phyloP scores from a whole-genome alignment of 2,329 filamentous ascomycete species.

The Aureobasidium leucospermi region DNA sequence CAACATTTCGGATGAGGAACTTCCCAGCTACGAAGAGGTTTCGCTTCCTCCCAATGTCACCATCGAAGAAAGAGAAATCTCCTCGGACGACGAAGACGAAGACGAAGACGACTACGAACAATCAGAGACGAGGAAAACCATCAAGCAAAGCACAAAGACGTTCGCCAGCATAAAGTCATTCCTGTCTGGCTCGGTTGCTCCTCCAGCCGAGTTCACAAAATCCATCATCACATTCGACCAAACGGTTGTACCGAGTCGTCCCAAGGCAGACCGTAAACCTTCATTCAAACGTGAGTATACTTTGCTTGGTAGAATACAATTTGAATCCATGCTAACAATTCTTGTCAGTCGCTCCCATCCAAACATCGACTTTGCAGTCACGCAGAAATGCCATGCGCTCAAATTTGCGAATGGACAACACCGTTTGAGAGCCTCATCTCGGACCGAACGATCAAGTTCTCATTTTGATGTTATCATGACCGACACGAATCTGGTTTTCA shows the following conservation, averaged over 20 bases:
- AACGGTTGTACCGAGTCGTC: not conserved
- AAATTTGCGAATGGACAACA: not conserved
- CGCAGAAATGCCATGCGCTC: slow-evolving; percentile 6
- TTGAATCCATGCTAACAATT: not conserved
- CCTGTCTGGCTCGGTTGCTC: not conserved
- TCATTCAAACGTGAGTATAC: slow-evolving; percentile 7
- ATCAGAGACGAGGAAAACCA: not conserved
- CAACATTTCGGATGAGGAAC: not conserved
- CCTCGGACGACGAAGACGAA: slow-evolving; percentile 5
- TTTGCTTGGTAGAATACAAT: not conserved
- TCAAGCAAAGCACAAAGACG: not conserved
- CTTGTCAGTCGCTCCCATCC: not conserved
- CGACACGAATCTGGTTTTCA: not conserved
- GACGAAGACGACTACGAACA: slow-evolving; percentile 3
- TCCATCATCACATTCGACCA: slow-evolving; percentile 5
- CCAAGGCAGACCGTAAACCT: slow-evolving; percentile 8
- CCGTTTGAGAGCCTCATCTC: not conserved
- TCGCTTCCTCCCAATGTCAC: not conserved
- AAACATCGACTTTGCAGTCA: slow-evolving; percentile 10
- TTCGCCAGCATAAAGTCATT: slow-evolving; percentile 12
- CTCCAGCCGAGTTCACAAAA: not conserved
- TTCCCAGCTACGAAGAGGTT: slow-evolving; percentile 7
- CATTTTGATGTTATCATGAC: not conserved
- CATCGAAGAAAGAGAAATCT: slow-evolving; percentile 1
- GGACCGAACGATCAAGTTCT: not conserved